Percentiles rank a stretch among this genome's conserved stretches.
These are phyloP conservation scores for Colletotrichum tropicicola DNA, from an alignment of 2,329 filamentous ascomycete species.

Conservation along the genomic window DNA sequence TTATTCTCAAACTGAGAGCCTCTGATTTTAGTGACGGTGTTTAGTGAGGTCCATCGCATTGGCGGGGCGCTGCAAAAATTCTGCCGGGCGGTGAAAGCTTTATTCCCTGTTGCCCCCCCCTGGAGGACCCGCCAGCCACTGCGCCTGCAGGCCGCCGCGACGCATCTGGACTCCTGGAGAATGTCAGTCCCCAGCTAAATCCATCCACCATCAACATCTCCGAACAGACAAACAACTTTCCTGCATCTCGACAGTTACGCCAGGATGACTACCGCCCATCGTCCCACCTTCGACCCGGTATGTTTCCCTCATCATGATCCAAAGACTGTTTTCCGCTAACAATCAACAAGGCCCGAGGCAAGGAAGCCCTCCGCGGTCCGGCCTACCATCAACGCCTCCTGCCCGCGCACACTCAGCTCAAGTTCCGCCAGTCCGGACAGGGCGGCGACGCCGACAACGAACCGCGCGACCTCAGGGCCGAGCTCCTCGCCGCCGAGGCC, in stretches of 20 bases:
- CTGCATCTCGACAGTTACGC: not conserved
- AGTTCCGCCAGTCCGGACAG: constrained; percentile 87
- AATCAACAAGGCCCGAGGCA: constrained; percentile 77
- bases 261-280: constrained; percentile 73
- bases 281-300: constrained; percentile 97
- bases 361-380: constrained; percentile 91
- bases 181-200: not conserved
- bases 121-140: not conserved
- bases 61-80: constrained; percentile 45
- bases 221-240: not conserved
- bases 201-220: not conserved
- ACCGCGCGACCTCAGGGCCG: constrained; percentile 82
- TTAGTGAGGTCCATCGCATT: constrained; percentile 31
- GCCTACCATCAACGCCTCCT: constrained; percentile 97
- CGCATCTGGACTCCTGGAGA: not conserved
- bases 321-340: constrained; percentile 35
- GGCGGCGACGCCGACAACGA: constrained; percentile 80
- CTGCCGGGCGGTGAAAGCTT: constrained; percentile 58
- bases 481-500: constrained; percentile 89
- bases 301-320: constrained; percentile 32
- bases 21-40: constrained; percentile 22
- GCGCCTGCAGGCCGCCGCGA: constrained; percentile 4
- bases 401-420: constrained; percentile 92
- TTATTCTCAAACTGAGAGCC: not conserved
- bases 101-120: not conserved